phyloP scores from a whole-genome alignment of 129 eudicot genomes.

The Chrysanthemum lavandulifolium region DNA sequence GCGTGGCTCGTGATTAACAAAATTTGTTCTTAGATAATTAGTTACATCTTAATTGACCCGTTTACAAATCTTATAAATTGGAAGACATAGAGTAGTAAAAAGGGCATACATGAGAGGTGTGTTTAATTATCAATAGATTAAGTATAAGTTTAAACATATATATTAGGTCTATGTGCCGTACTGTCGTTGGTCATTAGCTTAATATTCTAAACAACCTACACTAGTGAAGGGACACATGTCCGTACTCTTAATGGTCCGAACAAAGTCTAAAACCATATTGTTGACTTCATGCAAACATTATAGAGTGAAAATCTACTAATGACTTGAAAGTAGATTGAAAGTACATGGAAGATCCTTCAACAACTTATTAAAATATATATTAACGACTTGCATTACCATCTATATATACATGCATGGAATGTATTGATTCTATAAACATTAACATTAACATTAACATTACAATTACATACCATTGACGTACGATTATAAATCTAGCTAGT shows the following conservation, averaged over 20 bases:
- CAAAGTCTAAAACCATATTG: constrained; percentile 6
- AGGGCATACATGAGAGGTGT: too few species aligned
- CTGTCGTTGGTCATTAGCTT: too few species aligned
- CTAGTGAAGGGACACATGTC: constrained; percentile 30
- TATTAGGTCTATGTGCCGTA: too few species aligned
- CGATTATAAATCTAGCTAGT: neutral
- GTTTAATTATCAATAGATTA: too few species aligned
- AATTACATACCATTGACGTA: neutral
- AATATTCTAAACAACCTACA: neutral
- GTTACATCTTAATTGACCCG: too few species aligned
- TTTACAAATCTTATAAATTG: too few species aligned
- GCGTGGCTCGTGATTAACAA: too few species aligned
- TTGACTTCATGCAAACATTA: constrained; percentile 30
- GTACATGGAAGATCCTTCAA: constrained; percentile 43
- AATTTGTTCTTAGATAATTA: too few species aligned
- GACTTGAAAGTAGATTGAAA: constrained; percentile 23
- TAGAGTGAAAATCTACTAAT: constrained; percentile 11
- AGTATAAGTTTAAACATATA: too few species aligned
- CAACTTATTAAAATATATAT: constrained; percentile 17
- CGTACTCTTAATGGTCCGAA: constrained; percentile 21
- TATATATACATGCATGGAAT: constrained; percentile 39
- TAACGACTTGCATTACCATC: constrained; percentile 23
- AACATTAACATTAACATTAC: too few species aligned
- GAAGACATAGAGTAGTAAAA: too few species aligned
- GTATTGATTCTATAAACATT: constrained; percentile 1